Conservation (phyloP, 495 filamentous ascomycete genomes). For the Trichoderma erinaceum region DNA sequence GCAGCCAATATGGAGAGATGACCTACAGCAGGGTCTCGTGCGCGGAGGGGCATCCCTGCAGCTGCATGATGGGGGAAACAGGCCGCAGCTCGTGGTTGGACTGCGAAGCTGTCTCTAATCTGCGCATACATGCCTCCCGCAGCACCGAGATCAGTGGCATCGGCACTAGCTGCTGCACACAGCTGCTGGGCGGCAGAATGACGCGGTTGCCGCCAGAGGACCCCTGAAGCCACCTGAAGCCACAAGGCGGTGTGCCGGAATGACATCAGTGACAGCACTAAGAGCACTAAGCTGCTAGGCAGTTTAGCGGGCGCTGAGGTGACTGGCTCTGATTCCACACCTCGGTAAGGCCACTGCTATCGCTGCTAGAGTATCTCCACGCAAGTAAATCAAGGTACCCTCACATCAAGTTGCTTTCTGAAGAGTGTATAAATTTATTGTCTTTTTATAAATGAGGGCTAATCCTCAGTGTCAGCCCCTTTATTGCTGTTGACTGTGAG, state of each 20-base stretch:
- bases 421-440: neutral
- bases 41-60: constrained; percentile 11
- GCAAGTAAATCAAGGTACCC: neutral
- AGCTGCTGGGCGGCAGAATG: neutral
- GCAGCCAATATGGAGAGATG: neutral
- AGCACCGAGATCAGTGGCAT: neutral
- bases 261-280: neutral
- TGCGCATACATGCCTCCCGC: no score
- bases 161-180: neutral
- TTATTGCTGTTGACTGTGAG: neutral
- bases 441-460: neutral
- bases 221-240: constrained; percentile 10
- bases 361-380: no score
- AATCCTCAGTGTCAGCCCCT: neutral
- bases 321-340: no score
- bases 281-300: no score
- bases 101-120: neutral
- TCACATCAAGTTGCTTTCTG: neutral
- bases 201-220: constrained; percentile 10
- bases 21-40: constrained; percentile 13
- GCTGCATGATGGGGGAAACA: neutral
- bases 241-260: constrained; percentile 2
- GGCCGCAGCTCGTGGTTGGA: neutral
- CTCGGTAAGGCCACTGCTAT: no score
- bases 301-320: no score